Conservation (phyloP, 345 rosid genomes). For the Aurinia saxatilis region DNA sequence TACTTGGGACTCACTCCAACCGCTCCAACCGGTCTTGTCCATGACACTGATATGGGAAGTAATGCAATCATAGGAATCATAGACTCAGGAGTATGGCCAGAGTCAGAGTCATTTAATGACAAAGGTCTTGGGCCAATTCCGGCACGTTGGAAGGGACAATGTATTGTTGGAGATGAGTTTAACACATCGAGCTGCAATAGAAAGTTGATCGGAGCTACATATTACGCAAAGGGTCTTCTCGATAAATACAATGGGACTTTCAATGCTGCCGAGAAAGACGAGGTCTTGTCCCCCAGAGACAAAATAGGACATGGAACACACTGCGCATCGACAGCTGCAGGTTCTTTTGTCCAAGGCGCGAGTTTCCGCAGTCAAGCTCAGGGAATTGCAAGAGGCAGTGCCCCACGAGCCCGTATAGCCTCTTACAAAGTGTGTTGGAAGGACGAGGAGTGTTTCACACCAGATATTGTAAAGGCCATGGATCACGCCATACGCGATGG, state of each 20-base stretch:
- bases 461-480: conserved; percentile 52
- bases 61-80: conserved; percentile 55
- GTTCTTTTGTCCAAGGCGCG: conserved; percentile 39
- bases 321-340: conserved; percentile 58
- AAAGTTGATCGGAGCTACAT: conserved; percentile 44
- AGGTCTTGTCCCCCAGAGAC: conserved; percentile 42
- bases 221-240: conserved; percentile 32
- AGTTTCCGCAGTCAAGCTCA: conserved; percentile 32
- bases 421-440: conserved; percentile 57
- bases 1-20: conserved; percentile 48
- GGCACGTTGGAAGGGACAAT: conserved; percentile 43
- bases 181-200: conserved; percentile 34
- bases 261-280: neutral
- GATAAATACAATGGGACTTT: neutral
- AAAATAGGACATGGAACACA: conserved; percentile 57
- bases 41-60: conserved; percentile 55
- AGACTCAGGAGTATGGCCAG: conserved; percentile 56
- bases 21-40: conserved; percentile 34
- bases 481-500: conserved; percentile 63
- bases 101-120: conserved; percentile 36
- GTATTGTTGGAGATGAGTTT: conserved; percentile 35
- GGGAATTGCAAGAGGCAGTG: conserved; percentile 60
- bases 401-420: conserved; percentile 54
- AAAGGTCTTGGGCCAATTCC: conserved; percentile 43
- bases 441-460: conserved; percentile 35